A percentile compares a stretch with the other conserved stretches of the same genome.
phyloP scores from a whole-genome alignment of 2,329 filamentous ascomycete species.

The Diplodia seriata region DNA sequence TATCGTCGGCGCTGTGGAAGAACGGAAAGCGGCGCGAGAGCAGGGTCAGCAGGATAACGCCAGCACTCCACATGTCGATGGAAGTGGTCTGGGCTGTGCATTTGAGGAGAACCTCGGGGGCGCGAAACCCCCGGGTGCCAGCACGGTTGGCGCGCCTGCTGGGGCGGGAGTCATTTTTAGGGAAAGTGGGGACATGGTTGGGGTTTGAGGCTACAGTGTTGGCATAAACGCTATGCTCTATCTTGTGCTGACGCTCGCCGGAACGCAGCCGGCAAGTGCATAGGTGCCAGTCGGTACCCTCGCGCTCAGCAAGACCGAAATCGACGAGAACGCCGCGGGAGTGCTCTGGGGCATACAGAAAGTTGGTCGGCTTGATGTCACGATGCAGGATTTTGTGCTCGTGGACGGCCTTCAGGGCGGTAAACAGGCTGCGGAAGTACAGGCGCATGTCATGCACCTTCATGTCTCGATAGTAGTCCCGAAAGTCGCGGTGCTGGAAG shows the following conservation, averaged over 20 bases:
- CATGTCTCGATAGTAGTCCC: slow-evolving; percentile 92
- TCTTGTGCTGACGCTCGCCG: slow-evolving; percentile 65
- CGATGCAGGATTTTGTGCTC: slow-evolving; percentile 84
- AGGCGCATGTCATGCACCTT: slow-evolving; percentile 83
- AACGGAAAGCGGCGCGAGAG: slow-evolving; percentile 93
- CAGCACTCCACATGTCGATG: slow-evolving; percentile 96
- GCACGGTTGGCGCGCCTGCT: slow-evolving; percentile 92
- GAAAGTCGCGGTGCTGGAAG: slow-evolving; percentile 94
- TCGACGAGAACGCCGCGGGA: slow-evolving; percentile 93
- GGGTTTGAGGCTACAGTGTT: slow-evolving; percentile 52
- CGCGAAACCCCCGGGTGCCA: slow-evolving; percentile 92
- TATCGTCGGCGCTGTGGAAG: slow-evolving; percentile 98
- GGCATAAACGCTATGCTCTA: slow-evolving; percentile 65
- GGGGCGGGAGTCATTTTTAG: slow-evolving; percentile 86
- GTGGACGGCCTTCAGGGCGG: slow-evolving; percentile 83
- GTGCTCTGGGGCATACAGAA: slow-evolving; percentile 84
- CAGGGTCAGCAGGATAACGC: slow-evolving; percentile 96
- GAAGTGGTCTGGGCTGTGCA: slow-evolving; percentile 91
- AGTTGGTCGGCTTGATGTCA: slow-evolving; percentile 98
- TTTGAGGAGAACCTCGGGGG: slow-evolving; percentile 95
- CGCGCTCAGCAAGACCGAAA: slow-evolving; percentile 88
- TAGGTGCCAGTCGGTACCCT: slow-evolving; percentile 74
- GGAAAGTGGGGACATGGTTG: slow-evolving; percentile 68
- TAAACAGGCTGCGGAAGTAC: slow-evolving; percentile 89
- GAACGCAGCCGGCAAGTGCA: slow-evolving; percentile 79